These are phyloP conservation scores for Populus hybrid DNA, from an alignment of 441 rosid genomes.

Conservation along the genomic window DNA sequence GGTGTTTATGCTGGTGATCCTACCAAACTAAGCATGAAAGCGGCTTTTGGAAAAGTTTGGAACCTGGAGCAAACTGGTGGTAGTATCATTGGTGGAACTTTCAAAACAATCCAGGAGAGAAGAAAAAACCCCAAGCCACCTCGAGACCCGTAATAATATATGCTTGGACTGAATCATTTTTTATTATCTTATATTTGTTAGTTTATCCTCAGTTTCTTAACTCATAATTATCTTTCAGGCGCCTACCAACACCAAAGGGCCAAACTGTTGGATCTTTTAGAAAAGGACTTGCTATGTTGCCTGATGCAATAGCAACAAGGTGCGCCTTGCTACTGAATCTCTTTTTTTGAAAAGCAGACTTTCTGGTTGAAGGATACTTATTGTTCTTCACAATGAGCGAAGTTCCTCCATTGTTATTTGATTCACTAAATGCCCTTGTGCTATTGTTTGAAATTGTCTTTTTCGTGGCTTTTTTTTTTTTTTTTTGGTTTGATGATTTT, in stretches of 20 bases:
- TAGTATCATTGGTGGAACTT: constrained; percentile 82
- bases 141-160: constrained; percentile 62
- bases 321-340: constrained; percentile 17
- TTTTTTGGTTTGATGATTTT: background rate
- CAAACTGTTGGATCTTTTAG: constrained; percentile 92
- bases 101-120: constrained; percentile 77
- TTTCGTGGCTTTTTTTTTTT: background rate
- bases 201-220: constrained; percentile 9
- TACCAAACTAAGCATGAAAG: constrained; percentile 86
- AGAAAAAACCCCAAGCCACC: constrained; percentile 56
- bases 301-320: constrained; percentile 81
- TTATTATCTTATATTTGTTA: background rate
- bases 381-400: constrained; percentile 1
- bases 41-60: constrained; percentile 97
- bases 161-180: constrained; percentile 12
- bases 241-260: constrained; percentile 79
- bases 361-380: constrained; percentile 2
- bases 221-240: constrained; percentile 41
- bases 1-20: constrained; percentile 99
- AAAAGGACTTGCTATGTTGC: constrained; percentile 75
- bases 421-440: background rate
- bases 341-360: background rate
- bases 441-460: background rate
- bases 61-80: constrained; percentile 89
- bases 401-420: constrained; percentile 1